Percentiles rank a stretch among this genome's conserved stretches.
phyloP scores from a whole-genome alignment of 192 early-diverging fungal genomes.

The Backusella mclennaniae region DNA sequence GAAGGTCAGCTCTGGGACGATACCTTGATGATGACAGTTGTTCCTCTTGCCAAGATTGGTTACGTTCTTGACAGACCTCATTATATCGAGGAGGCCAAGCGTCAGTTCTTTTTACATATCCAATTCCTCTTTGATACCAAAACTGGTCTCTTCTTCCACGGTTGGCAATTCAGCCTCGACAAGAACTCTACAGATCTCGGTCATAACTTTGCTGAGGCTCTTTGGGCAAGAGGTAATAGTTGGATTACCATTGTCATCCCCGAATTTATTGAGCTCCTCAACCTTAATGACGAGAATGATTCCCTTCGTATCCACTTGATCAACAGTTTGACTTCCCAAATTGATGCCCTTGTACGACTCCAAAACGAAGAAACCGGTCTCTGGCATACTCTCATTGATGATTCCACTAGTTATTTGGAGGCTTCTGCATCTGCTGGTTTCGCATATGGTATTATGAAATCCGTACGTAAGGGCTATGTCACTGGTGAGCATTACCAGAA shows the following conservation, averaged over 20 bases:
- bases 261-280: conserved; percentile 23
- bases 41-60: conserved; percentile 22
- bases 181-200: background rate
- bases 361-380: conserved; percentile 18
- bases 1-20: conserved; percentile 20
- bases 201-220: conserved; percentile 21
- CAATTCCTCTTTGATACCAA: conserved; percentile 16
- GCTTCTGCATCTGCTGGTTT: conserved; percentile 20
- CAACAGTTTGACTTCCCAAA: conserved; percentile 11
- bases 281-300: conserved; percentile 4
- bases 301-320: conserved; percentile 15
- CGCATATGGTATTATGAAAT: conserved; percentile 23
- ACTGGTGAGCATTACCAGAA: background rate
- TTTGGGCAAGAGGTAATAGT: conserved; percentile 28
- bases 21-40: conserved; percentile 27
- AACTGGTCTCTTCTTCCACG: conserved; percentile 22
- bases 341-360: background rate
- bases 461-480: conserved; percentile 15
- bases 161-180: conserved; percentile 13
- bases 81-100: conserved; percentile 22
- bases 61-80: conserved; percentile 14
- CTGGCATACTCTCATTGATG: conserved; percentile 23
- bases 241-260: conserved; percentile 28
- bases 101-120: conserved; percentile 20
- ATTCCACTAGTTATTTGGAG: conserved; percentile 10